phyloP scores from a whole-genome alignment of 805 yeast species.

The Kazachstania taianensis region DNA sequence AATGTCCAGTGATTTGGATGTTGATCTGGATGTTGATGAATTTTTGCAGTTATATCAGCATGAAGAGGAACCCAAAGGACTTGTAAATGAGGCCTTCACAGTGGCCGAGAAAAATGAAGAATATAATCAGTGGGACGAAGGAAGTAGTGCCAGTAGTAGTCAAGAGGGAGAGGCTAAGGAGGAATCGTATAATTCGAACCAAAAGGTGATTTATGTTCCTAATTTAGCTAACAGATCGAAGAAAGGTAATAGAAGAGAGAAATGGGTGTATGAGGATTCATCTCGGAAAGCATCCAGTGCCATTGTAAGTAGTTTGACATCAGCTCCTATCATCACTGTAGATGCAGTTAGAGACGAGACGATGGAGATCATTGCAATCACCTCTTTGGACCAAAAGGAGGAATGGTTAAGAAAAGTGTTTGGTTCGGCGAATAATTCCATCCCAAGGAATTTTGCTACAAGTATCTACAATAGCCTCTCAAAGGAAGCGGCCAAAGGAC shows the following conservation, averaged over 20 bases:
- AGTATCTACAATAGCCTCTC: slow-evolving; percentile 62
- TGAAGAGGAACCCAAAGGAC: slow-evolving; percentile 16
- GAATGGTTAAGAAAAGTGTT: slow-evolving; percentile 67
- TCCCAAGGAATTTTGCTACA: slow-evolving; percentile 70
- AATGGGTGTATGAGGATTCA: slow-evolving; percentile 66
- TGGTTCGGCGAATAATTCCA: slow-evolving; percentile 67
- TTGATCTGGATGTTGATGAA: slow-evolving; percentile 66
- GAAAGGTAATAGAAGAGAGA: slow-evolving; percentile 65
- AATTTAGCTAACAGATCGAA: slow-evolving; percentile 76
- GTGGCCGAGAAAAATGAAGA: slow-evolving; percentile 21
- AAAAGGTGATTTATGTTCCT: slow-evolving; percentile 56
- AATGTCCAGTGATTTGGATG: slow-evolving; percentile 47
- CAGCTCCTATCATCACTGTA: slow-evolving; percentile 66
- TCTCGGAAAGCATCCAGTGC: slow-evolving; percentile 51
- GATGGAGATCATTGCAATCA: slow-evolving; percentile 68
- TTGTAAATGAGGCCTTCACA: slow-evolving; percentile 8
- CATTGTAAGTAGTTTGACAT: slow-evolving; percentile 44
- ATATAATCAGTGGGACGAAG: slow-evolving; percentile 21
- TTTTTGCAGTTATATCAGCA: slow-evolving; percentile 37
- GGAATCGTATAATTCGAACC: slow-evolving; percentile 22
- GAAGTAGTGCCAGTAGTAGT: slow-evolving; percentile 23
- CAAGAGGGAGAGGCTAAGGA: slow-evolving; percentile 17
- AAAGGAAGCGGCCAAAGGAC: slow-evolving; percentile 64
- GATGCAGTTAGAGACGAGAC: slow-evolving; percentile 76
- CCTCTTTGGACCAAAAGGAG: slow-evolving; percentile 65